Percentiles rank a stretch among this genome's conserved stretches.
phyloP scores from a whole-genome alignment of 257 asterid genomes.

The Euphrasia confusa region DNA sequence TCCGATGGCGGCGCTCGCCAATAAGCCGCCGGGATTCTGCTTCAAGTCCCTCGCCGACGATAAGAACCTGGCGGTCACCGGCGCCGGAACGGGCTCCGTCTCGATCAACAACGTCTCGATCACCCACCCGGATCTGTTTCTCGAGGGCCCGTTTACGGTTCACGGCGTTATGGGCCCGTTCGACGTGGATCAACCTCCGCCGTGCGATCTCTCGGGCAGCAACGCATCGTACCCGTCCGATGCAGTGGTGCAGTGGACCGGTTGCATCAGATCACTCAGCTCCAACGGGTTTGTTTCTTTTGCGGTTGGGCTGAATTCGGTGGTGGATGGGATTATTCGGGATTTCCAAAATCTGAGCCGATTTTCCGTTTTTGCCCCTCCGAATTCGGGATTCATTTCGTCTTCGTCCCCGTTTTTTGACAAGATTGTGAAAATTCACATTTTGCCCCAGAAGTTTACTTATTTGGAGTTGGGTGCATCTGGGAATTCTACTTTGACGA shows the following conservation, averaged over 20 bases:
- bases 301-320: slow-evolving; percentile 56
- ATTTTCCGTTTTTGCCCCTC: slow-evolving; percentile 59
- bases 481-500: slow-evolving; percentile 31
- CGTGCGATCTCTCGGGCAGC: slow-evolving; percentile 20
- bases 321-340: slow-evolving; percentile 41
- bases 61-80: slow-evolving; percentile 37
- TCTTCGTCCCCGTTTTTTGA: slow-evolving; percentile 47
- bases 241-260: slow-evolving; percentile 38
- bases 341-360: slow-evolving; percentile 36
- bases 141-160: slow-evolving; percentile 43
- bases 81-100: slow-evolving; percentile 27
- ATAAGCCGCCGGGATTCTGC: slow-evolving; percentile 48
- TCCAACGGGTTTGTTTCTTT: slow-evolving; percentile 55
- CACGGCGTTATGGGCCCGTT: slow-evolving; percentile 60
- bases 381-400: slow-evolving; percentile 42
- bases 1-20: slow-evolving; percentile 36
- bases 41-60: slow-evolving; percentile 35
- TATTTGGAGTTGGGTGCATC: slow-evolving; percentile 37
- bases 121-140: slow-evolving; percentile 66
- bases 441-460: slow-evolving; percentile 38
- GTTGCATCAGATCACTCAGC: slow-evolving; percentile 36
- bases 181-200: slow-evolving; percentile 26
- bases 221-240: not conserved
- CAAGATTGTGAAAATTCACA: slow-evolving; percentile 51
- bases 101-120: slow-evolving; percentile 51